Evolutionary conservation across 768 basidiomycete species (phyloP), one percentile per base, ranked within the genome.

Genomic region (Calocybe gangraenosa): DNA sequence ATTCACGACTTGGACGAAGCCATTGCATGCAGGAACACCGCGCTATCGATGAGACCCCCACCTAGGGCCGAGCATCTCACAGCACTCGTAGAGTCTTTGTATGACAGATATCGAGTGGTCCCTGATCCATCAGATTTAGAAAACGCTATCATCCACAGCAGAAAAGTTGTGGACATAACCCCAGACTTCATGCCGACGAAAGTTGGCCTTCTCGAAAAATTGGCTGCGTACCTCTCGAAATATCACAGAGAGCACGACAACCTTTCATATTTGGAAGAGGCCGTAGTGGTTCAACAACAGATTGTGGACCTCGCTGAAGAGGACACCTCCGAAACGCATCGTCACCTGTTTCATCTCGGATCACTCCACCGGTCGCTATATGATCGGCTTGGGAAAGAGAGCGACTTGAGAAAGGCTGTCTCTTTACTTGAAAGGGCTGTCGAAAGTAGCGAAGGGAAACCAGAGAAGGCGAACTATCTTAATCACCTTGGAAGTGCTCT

Each of bases 141-240:
- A n/a, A n/a, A 20, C 19, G 21, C 23, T 10, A 40, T 40, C 14
- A 9, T 23, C n/a, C 2, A 21, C 4, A 40, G 19, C 5, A 40
- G 8, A 9, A 20, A 40, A 23, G 11, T 23, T 3, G 15, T 23
- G 10, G 38, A 18, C n/a, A 40, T 40, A 11, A 9, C 23, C 23
- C 38, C 38, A n/a, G 38, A 40, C 13, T 40, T 40, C 23, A 40
- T 40, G 38, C 21, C 38, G 22, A 23, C 20, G 2, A 40, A 40
- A 23, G 18, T 40, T 4, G 21, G 3, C 3, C 11, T 10, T 13
- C 38, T 40, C 8, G 21, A 21, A n/a, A 23, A 40, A 21, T 23
- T 40, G 15, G 38, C 21, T n/a, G 23, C 9, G 3, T 21, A n/a
- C 23, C 4, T 40, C 5, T 40, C 14, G 18, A 23, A 40, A 23